Evolutionary conservation across 2,329 filamentous ascomycete genomes (phyloP), one percentile per base, ranked within the genome.

Genomic region (Botrytis porri): DNA sequence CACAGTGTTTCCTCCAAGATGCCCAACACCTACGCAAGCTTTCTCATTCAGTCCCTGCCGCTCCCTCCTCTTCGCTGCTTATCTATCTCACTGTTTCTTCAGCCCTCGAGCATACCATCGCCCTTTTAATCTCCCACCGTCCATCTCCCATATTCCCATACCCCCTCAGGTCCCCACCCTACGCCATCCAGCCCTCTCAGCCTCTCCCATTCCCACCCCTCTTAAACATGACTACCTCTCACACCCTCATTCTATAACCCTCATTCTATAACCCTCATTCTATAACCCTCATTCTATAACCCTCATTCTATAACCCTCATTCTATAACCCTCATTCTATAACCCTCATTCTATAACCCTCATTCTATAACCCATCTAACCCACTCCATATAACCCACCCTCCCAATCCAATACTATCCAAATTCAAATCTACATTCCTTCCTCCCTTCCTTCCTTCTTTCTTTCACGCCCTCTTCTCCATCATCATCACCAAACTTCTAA

Each of bases 21-120:
- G 6, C 10, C n/a, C n/a, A 3, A 18, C 3, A 29, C 4, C n/a
- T 29, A 29, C n/a, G 14, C 51, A 54, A 3, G 0, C 1, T 54
- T 54, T 18, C 14, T 7, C 6, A 18, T 54, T 9, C 12, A 29
- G 51, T 14, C 14, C 51, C 1, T 9, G 14, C n/a, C 14, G 3
- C n/a, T 29, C n/a, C 9, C 48, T 51, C 51, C 51, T 29, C 25
- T 25, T 9, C 20, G 25, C 9, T 0, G 20, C 20, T 45, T 7
- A 45, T 48, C 20, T 3, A 4, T 48, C 45, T 48, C 1, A 41
- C 39, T 48, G 10, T 25, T 10, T 4, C 4, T 22, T 48, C 51
- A 2, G 14, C 6, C 12, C 1, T 57, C 51, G 8, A 54, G 4
- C n/a, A 18, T 54, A 7, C n/a, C 51, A 54, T 18, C 51, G 8